Percentiles rank a stretch among this genome's conserved stretches.
phyloP scores from a whole-genome alignment of 148 eudicot genomes.

The Chenopodium quinoa region DNA sequence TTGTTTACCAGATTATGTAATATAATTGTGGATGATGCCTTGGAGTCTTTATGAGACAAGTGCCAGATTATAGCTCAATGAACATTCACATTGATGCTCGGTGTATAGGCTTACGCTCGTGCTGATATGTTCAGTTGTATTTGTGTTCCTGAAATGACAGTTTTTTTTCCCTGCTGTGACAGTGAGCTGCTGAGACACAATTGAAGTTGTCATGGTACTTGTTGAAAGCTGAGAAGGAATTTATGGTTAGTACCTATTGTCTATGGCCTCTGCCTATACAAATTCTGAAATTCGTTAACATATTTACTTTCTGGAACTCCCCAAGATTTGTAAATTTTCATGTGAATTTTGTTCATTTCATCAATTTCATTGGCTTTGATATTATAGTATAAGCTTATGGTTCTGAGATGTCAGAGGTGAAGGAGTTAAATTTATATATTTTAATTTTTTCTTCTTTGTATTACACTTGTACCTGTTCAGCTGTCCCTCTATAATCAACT shows the following conservation, averaged over 20 bases:
- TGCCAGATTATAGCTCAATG: background rate
- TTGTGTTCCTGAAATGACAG: slow-evolving; percentile 3
- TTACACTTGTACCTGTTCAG: background rate
- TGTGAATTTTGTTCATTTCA: background rate
- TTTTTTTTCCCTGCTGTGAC: slow-evolving; percentile 5
- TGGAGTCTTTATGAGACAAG: background rate
- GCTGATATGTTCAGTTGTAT: background rate
- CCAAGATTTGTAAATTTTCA: background rate
- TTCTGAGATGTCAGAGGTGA: background rate
- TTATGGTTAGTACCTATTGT: slow-evolving; percentile 18
- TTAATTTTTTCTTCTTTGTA: background rate
- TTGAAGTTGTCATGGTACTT: slow-evolving; percentile 19
- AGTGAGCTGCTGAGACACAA: slow-evolving; percentile 27
- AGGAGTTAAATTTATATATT: background rate
- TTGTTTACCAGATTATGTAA: background rate
- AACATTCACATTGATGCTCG: background rate
- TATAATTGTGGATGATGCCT: background rate
- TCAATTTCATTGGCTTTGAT: background rate
- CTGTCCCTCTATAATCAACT: background rate
- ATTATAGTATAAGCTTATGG: background rate
- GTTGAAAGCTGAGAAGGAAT: slow-evolving; percentile 24
- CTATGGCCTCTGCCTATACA: background rate
- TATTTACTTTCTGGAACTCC: background rate
- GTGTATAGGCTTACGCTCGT: slow-evolving; percentile 9
- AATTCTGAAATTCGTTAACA: background rate